These are phyloP conservation scores for Paracorniculantispora psalliotae DNA, from an alignment of 2,329 filamentous ascomycete genomes.

Conservation along the genomic window DNA sequence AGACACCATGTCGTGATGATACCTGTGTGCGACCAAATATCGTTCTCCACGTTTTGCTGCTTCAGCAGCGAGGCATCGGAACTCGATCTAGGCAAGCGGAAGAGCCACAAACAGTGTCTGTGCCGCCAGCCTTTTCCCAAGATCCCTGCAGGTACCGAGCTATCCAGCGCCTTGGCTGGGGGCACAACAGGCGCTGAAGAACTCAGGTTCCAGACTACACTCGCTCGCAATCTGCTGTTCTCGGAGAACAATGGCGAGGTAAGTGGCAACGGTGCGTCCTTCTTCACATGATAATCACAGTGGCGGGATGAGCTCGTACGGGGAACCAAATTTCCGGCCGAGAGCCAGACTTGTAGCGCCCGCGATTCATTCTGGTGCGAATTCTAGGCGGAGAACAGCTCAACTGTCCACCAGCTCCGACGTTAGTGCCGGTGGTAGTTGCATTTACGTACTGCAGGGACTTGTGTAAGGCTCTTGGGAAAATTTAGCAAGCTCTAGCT, in stretches of 20 bases:
- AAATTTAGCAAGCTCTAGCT: background rate
- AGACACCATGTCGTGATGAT: background rate
- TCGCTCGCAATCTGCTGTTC: background rate
- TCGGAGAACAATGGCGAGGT: background rate
- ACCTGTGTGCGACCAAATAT: background rate
- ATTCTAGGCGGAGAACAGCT: background rate
- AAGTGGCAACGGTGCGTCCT: background rate
- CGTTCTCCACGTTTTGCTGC: background rate
- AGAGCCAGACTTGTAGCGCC: background rate
- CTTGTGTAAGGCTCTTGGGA: background rate
- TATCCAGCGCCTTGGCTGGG: background rate
- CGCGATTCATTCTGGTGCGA: background rate
- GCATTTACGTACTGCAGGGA: background rate
- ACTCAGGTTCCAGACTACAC: background rate
- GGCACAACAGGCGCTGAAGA: background rate
- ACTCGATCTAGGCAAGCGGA: conserved; percentile 2
- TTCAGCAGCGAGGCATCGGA: conserved; percentile 1
- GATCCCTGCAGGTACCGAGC: conserved; percentile 5
- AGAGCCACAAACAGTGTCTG: background rate
- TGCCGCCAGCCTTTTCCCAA: background rate
- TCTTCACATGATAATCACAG: background rate
- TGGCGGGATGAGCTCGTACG: background rate
- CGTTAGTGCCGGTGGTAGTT: background rate
- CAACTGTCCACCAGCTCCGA: background rate
- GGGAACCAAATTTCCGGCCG: background rate